Evolutionary conservation across 1,284 basidiomycete species (phyloP), one percentile per base, ranked within the genome.

Genomic region (Pseudomicrostroma phylloplanum): DNA sequence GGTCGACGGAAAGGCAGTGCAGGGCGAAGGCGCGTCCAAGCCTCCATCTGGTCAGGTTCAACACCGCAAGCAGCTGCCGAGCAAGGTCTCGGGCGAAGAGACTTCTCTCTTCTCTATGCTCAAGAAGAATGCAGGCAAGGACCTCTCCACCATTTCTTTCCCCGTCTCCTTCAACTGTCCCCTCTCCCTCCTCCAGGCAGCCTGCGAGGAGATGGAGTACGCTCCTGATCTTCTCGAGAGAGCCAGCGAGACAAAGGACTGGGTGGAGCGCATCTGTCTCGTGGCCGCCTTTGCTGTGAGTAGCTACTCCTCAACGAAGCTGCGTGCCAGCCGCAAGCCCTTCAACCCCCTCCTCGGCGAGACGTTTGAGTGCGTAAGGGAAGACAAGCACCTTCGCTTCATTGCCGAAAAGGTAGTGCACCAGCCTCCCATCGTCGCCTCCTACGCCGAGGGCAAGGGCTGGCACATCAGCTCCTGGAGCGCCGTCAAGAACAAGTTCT

Each of bases 61-160:
- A 53, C 69, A 76, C 69, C 69, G 79, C 58, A 63, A 81, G 1
- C 81, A 81, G 56, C 82, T 96, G 48, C 91, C 87, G 17, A 78
- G 80, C 17, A 80, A 80, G 4, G 79, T 82, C 0, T 80, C 80
- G 6, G 87, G 86, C 1, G 90, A 93, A 63, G 92, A 96, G 81
- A 89, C 90, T 3, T 91, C 89, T 68, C 81, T 96, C 49, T 90
- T 94, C 72, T 82, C 87, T 1, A 86, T 94, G 62, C 80, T 96
- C 58, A 91, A 91, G 81, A 94, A 92, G 81, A 94, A 92, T 74
- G 88, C 96, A 56, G 77, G 77, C 40, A 78, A 79, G 58, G 78
- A 79, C 58, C 67, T 79, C 1, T 73, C 77, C n/a, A 76, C 77
- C 30, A 73, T 79, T 54, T 75, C 72, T 11, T 79, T 79, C 66